phyloP scores from a whole-genome alignment of 495 filamentous ascomycete genomes.

The Ascobolus immersus region DNA sequence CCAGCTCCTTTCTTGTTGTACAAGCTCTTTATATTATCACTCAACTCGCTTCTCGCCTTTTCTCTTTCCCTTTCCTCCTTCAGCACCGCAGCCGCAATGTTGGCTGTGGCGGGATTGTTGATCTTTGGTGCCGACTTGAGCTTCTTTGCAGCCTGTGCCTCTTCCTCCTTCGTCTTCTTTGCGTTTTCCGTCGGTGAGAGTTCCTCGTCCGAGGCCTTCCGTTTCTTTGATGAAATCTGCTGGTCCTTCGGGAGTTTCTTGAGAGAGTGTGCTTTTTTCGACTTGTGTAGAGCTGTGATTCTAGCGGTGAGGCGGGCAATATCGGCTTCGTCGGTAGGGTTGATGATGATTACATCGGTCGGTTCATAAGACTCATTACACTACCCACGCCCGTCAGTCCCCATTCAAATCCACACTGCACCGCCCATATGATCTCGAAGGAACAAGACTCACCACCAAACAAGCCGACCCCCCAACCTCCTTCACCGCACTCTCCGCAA shows the following conservation, averaged over 20 bases:
- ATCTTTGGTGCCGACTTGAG: constrained; percentile 25
- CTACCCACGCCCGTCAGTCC: constrained; percentile 26
- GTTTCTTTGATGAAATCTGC: constrained; percentile 49
- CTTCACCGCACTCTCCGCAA: constrained; percentile 57
- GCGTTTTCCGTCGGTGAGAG: constrained; percentile 25
- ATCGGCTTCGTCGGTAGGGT: constrained; percentile 45
- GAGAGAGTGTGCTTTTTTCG: constrained; percentile 58
- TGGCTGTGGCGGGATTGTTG: constrained; percentile 65
- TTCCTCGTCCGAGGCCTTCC: constrained; percentile 36
- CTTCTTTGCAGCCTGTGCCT: constrained; percentile 5
- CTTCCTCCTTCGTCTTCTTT: constrained; percentile 19
- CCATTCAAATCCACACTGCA: constrained; percentile 4
- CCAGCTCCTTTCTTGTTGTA: constrained; percentile 28
- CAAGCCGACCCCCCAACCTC: constrained; percentile 43
- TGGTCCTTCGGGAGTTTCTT: constrained; percentile 60
- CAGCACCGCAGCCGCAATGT: constrained; percentile 58
- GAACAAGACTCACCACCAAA: constrained; percentile 24
- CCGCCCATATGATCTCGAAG: too few relatives aligned
- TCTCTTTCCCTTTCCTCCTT: constrained; percentile 62
- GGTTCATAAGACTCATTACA: constrained; percentile 51
- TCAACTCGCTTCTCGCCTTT: constrained; percentile 48
- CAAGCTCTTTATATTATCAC: constrained; percentile 43
- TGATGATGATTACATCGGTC: constrained; percentile 60
- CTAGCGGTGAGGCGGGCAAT: constrained; percentile 41
- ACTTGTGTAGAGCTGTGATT: constrained; percentile 34